These are phyloP conservation scores for Phaeotremella skinneri DNA, from an alignment of 768 basidiomycete species.

Conservation along the genomic window DNA sequence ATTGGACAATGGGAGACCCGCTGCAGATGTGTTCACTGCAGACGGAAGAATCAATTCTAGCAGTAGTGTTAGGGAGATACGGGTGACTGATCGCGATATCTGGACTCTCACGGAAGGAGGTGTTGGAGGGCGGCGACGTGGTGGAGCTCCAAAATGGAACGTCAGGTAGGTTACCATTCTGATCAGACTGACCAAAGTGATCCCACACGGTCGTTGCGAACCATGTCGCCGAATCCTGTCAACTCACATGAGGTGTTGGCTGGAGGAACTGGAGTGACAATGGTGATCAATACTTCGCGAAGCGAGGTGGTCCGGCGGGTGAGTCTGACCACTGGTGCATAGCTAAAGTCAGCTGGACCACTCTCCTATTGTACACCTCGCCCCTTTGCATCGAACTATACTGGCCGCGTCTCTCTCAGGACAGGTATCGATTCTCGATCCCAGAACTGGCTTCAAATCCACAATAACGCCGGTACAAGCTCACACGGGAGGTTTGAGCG, in stretches of 20 bases:
- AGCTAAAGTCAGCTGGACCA: constrained; percentile 26
- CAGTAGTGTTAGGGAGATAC: constrained; percentile 65
- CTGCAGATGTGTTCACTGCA: background rate
- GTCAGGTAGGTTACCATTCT: constrained; percentile 39
- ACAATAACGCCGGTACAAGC: constrained; percentile 60
- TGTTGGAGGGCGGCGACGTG: constrained; percentile 52
- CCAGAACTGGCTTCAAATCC: constrained; percentile 37
- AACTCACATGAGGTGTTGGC: constrained; percentile 50
- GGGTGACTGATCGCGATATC: constrained; percentile 75
- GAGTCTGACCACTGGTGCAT: constrained; percentile 6
- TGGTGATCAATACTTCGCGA: constrained; percentile 46
- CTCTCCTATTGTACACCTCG: constrained; percentile 33
- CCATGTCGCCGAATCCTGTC: constrained; percentile 45
- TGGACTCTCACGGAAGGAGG: constrained; percentile 53
- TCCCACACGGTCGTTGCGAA: constrained; percentile 28
- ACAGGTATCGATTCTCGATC: constrained; percentile 44
- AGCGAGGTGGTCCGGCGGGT: constrained; percentile 43
- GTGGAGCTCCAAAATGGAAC: constrained; percentile 52
- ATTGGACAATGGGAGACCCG: background rate
- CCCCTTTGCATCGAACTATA: constrained; percentile 33
- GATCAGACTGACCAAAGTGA: constrained; percentile 20
- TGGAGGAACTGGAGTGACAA: constrained; percentile 54
- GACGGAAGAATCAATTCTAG: constrained; percentile 42
- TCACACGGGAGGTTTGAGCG: constrained; percentile 77
- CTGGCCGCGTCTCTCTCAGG: constrained; percentile 33